Base-by-base conservation (phyloP, 768 basidiomycete species). In the Fistulinella prunicolor region DNA sequence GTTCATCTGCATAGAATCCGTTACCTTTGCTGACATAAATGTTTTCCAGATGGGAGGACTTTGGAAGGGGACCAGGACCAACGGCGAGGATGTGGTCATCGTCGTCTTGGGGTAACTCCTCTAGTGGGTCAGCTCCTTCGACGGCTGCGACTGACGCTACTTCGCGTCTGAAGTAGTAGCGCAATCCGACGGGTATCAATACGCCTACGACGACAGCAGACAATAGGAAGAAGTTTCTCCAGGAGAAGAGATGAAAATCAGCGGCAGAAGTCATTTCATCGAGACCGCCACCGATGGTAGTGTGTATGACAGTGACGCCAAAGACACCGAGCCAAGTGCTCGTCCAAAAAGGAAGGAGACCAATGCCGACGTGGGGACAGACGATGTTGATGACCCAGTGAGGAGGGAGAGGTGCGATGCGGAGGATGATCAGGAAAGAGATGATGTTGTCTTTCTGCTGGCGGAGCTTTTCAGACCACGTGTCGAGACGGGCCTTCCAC, bases 361-460 rank as follows among this genome's bases (percentile, higher is more conserved):
- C 79, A 53, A 98, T 94, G 26, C 92, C 90, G 23, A 98, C 80
- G 60, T 98, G 94, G 1, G 94, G 94, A 53, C 89, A 89, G 9
- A 96, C 73, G 49, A 96, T 76, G 62, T 97, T 97, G 54, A 95
- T 83, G 51, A 96, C 87, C 95, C 95, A 97, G 59, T 96, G 94
- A 6, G 94, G 94, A 24, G 94, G 94, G 17, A 96, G 76, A 1
- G 94, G 94, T 1, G 93, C 89, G 50, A 97, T 94, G 47, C 94
- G 85, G 37, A 98, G 73, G n/a, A 98, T 82, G 65, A 98, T 88
- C 56, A 97, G 81, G 68, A 94, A 97, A 12, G 89, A 89, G 37
- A 96, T 78, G 60, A 96, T 74, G 69, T 94, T 93, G 57, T 84
- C 83, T 51, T 81, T 85, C 67, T 92, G 89, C 3, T 79, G 76